These are phyloP conservation scores for Dactylonectria macrodidyma DNA, from an alignment of 2,329 filamentous ascomycete species.

Conservation along the genomic window DNA sequence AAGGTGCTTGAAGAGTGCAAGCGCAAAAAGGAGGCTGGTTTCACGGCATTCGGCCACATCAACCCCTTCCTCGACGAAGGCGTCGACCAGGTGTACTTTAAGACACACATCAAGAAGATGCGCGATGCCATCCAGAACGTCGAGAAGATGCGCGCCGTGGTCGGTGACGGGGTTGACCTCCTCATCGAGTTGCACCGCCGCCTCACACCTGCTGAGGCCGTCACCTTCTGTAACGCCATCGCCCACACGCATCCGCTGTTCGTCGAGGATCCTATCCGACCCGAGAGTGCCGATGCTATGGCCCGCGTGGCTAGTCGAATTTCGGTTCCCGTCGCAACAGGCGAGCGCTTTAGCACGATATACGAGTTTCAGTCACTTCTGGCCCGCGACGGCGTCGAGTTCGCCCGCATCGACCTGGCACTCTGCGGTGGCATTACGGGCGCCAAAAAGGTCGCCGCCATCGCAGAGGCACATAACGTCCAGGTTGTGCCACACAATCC, in stretches of 20 bases:
- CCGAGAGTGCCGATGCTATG: slow-evolving; percentile 34
- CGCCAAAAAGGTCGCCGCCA: slow-evolving; percentile 31
- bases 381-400: slow-evolving; percentile 16
- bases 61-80: slow-evolving; percentile 21
- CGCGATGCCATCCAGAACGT: slow-evolving; percentile 12
- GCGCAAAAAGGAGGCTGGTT: slow-evolving; percentile 11
- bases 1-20: slow-evolving; percentile 20
- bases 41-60: slow-evolving; percentile 19
- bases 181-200: slow-evolving; percentile 18
- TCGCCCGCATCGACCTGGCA: slow-evolving; percentile 24
- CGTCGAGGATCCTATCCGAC: slow-evolving; percentile 33
- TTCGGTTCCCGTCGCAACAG: slow-evolving; percentile 23
- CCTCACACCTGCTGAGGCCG: slow-evolving; percentile 13
- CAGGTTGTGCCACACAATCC: slow-evolving; percentile 30
- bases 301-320: slow-evolving; percentile 25
- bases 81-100: slow-evolving; percentile 15
- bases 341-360: slow-evolving; percentile 29
- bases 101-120: slow-evolving; percentile 19
- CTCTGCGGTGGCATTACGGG: slow-evolving; percentile 32
- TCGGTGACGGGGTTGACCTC: slow-evolving; percentile 13
- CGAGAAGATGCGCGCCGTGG: slow-evolving; percentile 7
- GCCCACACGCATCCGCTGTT: slow-evolving; percentile 7
- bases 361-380: slow-evolving; percentile 31
- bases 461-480: slow-evolving; percentile 33
- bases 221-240: slow-evolving; percentile 19